Base-by-base conservation (phyloP, 2,329 filamentous ascomycete species). In the Trichoderma semiorbis region DNA sequence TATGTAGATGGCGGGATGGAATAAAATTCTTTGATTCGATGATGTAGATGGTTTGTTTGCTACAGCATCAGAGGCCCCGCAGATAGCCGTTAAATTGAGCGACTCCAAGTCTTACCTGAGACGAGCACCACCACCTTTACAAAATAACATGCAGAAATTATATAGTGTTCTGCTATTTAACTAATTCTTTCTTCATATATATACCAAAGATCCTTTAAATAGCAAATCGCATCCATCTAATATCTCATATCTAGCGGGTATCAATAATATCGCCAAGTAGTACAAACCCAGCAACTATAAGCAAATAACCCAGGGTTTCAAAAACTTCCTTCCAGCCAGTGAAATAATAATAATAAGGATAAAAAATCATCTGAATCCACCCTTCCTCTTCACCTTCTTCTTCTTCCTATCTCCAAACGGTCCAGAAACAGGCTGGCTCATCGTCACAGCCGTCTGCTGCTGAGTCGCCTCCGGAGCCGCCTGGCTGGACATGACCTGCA, bases 351-450 rank as follows among this genome's bases (percentile, higher is more conserved):
- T 14, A 18, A n/a, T 18, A 43, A 43, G 0, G 18, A 43, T 39
- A 43, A 18, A n/a, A 43, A 43, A 3, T 66, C 24, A 82, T 74
- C 80, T 80, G 70, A 85, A 85, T 1, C 83, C 83, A 11, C 79
- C 81, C 76, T 79, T 83, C 76, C 80, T 82, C 78, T 84, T 84
- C 18, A 74, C 72, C 76, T 85, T 86, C 78, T 85, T 85, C 73
- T 78, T 80, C 72, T 80, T 81, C 64, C 85, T 79, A 74, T 81
- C 81, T 30, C 85, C 85, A 81, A 85, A 86, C 5, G 78, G 74
- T 2, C 86, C 86, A n/a, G 80, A 72, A 16, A 83, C 76, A 11
- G 83, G 82, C 75, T 86, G 85, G 66, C 84, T 85, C 81, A 85
- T 85, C n/a, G 80, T 78, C 53, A 77, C 75, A 14, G 32, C 21